Evolutionary conservation across 495 filamentous ascomycete species (phyloP).

Genomic region (Neurospora sp.): DNA sequence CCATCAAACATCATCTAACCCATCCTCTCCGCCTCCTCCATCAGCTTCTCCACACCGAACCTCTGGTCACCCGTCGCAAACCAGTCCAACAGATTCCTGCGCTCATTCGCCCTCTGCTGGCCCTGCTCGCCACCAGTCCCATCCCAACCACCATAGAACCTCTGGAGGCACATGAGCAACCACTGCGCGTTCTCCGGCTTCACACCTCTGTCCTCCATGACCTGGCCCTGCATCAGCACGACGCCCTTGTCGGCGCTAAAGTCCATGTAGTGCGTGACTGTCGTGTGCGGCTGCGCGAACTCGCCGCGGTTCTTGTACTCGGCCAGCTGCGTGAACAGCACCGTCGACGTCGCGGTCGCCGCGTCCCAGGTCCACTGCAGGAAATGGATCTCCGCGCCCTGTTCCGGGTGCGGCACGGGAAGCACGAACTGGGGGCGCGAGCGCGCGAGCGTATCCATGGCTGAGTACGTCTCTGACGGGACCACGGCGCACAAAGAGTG

Average conservation of each 20-base stretch:
- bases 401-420: slow-evolving; percentile 62
- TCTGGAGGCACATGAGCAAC: slow-evolving; percentile 89
- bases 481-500: slow-evolving; percentile 74
- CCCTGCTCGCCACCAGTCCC: slow-evolving; percentile 36
- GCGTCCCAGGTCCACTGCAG: slow-evolving; percentile 64
- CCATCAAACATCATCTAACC: slow-evolving; percentile 18
- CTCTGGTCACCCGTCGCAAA: slow-evolving; percentile 66
- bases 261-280: slow-evolving; percentile 81
- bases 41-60: slow-evolving; percentile 73
- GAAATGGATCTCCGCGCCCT: slow-evolving; percentile 75
- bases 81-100: slow-evolving; percentile 63
- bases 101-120: slow-evolving; percentile 26
- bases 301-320: slow-evolving; percentile 88
- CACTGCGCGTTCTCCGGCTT: slow-evolving; percentile 70
- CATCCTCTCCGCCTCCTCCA: slow-evolving; percentile 79
- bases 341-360: slow-evolving; percentile 57
- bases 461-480: slow-evolving; percentile 56
- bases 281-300: slow-evolving; percentile 84
- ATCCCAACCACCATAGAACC: slow-evolving; percentile 61
- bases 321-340: slow-evolving; percentile 86
- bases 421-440: slow-evolving; percentile 81
- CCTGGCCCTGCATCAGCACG: slow-evolving; percentile 73
- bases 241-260: slow-evolving; percentile 59
- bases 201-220: slow-evolving; percentile 68
- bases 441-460: slow-evolving; percentile 57